phyloP scores from a whole-genome alignment of 176 grass and related monocot genomes.

The Pontederia crassipes region DNA sequence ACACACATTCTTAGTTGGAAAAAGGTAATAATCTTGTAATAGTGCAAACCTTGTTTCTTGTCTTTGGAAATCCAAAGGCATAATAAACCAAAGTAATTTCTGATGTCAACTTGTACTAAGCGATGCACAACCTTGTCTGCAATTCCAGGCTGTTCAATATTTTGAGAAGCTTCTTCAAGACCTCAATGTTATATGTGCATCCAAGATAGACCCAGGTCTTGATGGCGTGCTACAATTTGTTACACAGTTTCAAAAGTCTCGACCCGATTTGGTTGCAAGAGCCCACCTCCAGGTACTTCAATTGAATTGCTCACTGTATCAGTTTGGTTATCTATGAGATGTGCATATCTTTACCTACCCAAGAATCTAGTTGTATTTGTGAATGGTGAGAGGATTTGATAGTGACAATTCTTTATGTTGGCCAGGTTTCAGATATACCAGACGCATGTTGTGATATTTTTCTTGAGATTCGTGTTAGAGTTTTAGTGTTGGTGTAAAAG shows the following conservation, averaged over 20 bases:
- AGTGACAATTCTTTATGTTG: too few species aligned
- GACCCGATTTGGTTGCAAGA: constrained; percentile 84
- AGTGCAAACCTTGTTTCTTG: too few species aligned
- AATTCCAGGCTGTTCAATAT: constrained; percentile 64
- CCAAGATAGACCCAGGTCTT: constrained; percentile 46
- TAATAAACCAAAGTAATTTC: not conserved
- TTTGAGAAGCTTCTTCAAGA: constrained; percentile 93
- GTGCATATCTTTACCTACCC: not conserved
- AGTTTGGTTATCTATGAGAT: not conserved
- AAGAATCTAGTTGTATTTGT: not conserved
- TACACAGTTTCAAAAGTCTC: constrained; percentile 74
- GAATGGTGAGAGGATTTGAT: too few species aligned
- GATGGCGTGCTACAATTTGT: constrained; percentile 70
- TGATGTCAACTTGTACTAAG: not conserved
- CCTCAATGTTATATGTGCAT: constrained; percentile 67
- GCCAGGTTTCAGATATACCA: too few species aligned
- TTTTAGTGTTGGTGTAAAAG: too few species aligned
- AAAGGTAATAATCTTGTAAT: constrained; percentile 41
- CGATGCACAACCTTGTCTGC: constrained; percentile 3
- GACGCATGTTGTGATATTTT: too few species aligned
- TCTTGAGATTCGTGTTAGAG: too few species aligned
- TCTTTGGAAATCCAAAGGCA: too few species aligned
- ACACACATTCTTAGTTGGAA: constrained; percentile 73
- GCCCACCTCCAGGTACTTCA: constrained; percentile 79
- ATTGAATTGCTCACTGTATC: constrained; percentile 3